These are phyloP conservation scores for Tylopilus plumbeoviolaceoides DNA, from an alignment of 768 basidiomycete genomes.

Conservation along the genomic window DNA sequence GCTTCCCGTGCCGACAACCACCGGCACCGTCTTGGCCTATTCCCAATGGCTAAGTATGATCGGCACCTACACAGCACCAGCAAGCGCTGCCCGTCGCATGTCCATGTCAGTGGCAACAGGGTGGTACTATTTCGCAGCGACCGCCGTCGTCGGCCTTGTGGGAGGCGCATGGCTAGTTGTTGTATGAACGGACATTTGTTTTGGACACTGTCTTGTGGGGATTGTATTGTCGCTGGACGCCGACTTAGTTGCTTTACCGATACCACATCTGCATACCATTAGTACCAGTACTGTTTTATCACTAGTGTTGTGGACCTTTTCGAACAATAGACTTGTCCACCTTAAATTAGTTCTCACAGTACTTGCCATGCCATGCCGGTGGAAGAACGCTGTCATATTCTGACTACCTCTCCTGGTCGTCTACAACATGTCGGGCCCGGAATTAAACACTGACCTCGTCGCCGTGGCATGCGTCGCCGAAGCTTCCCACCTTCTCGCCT, in stretches of 20 bases:
- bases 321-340: slow-evolving; percentile 6
- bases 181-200: slow-evolving; percentile 12
- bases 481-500: slow-evolving; percentile 49
- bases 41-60: slow-evolving; percentile 28
- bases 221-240: background rate
- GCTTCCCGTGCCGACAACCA: slow-evolving; percentile 24
- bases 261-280: slow-evolving; percentile 20
- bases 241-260: background rate
- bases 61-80: slow-evolving; percentile 28
- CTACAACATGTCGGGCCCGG: slow-evolving; percentile 20
- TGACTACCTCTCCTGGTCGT: background rate
- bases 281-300: slow-evolving; percentile 10
- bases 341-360: slow-evolving; percentile 4
- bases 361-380: background rate
- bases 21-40: slow-evolving; percentile 27
- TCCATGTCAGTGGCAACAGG: slow-evolving; percentile 18
- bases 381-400: background rate
- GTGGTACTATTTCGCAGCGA: slow-evolving; percentile 28
- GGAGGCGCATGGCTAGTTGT: slow-evolving; percentile 33
- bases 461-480: slow-evolving; percentile 61
- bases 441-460: slow-evolving; percentile 27
- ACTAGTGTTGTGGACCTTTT: slow-evolving; percentile 6
- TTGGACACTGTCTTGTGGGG: slow-evolving; percentile 7
- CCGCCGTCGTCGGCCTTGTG: slow-evolving; percentile 20
- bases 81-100: slow-evolving; percentile 24